Evolutionary conservation across 441 rosid species (phyloP).

Genomic region (Breynia disticha): DNA sequence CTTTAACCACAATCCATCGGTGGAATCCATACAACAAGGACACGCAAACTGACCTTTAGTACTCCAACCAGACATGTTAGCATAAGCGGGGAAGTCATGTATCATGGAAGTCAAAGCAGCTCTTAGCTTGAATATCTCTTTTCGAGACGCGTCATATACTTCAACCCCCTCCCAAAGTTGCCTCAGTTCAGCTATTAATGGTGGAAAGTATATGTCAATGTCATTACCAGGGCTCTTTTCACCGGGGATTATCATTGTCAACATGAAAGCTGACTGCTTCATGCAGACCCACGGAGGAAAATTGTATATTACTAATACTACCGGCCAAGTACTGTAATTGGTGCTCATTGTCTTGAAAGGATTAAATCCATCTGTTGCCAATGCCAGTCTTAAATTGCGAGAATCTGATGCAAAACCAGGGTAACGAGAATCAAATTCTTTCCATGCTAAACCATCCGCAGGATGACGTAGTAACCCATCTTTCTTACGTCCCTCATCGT

Average conservation of each 20-base stretch:
- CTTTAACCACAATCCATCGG: background rate
- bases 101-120: constrained; percentile 5
- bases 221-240: background rate
- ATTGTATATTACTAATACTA: too few relatives aligned
- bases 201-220: constrained; percentile 2
- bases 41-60: constrained; percentile 2
- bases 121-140: background rate
- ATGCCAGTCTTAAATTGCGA: background rate
- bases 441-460: background rate
- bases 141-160: background rate
- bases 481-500: background rate
- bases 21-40: background rate
- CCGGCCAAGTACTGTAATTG: background rate
- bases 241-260: background rate
- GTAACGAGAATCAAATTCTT: background rate
- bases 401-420: background rate
- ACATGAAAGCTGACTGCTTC: background rate
- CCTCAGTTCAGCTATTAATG: constrained; percentile 2
- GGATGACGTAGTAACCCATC: background rate
- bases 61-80: background rate
- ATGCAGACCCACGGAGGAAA: background rate
- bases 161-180: constrained; percentile 6
- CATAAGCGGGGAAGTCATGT: constrained; percentile 3
- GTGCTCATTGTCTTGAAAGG: background rate
- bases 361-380: background rate